Conservation (phyloP, 2,329 filamentous ascomycete genomes). For the Aspergillus ibericus region DNA sequence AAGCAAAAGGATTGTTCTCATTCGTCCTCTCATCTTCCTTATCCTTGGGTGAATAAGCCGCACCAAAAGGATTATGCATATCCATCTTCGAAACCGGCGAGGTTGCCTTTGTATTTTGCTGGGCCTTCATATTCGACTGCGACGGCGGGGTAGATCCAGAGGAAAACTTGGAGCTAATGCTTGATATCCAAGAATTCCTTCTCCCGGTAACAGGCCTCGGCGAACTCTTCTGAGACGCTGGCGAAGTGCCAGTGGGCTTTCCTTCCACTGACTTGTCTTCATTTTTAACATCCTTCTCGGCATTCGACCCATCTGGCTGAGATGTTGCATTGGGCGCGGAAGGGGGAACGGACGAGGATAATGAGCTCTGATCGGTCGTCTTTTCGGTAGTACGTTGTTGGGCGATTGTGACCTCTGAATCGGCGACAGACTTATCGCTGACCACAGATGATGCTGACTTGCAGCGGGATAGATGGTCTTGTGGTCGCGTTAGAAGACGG, state of each 20-base stretch:
- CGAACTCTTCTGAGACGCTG: constrained; percentile 25
- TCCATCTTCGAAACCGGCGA: constrained; percentile 39
- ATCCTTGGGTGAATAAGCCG: constrained; percentile 42
- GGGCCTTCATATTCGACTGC: constrained; percentile 35
- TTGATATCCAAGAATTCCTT: constrained; percentile 86
- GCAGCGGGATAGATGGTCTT: constrained; percentile 38
- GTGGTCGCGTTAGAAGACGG: constrained; percentile 6
- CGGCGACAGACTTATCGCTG: constrained; percentile 28
- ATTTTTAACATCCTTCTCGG: constrained; percentile 19
- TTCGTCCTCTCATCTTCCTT: constrained; percentile 46
- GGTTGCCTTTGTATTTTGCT: constrained; percentile 30
- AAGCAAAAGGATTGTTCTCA: constrained; percentile 40
- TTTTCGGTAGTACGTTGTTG: constrained; percentile 24
- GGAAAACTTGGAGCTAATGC: constrained; percentile 88
- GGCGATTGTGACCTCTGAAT: constrained; percentile 21
- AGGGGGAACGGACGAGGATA: constrained; percentile 14
- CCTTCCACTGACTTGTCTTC: constrained; percentile 22
- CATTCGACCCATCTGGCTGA: constrained; percentile 16
- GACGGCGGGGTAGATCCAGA: constrained; percentile 50
- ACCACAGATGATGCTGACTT: constrained; percentile 36
- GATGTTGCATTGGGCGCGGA: constrained; percentile 16
- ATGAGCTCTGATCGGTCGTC: constrained; percentile 23
- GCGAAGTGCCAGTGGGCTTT: constrained; percentile 24
- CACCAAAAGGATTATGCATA: constrained; percentile 46
- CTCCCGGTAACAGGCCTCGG: constrained; percentile 50